Percentiles rank a stretch among this genome's conserved stretches.
Conservation (phyloP, 345 rosid species). For the sweet orange (Citrus sinensis) region DVS_A1.0 CM039161.1:3681501-3682000, state of each 20-base stretch:
- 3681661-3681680: constrained; percentile 97
- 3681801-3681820: background rate
- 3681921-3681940: constrained; percentile 89
- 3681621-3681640: constrained; percentile 96
- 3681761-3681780: background rate
- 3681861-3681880: constrained; percentile 95
- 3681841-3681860: constrained; percentile 57
- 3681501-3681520: background rate
- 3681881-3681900: constrained; percentile 94
- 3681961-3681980: constrained; percentile 95
- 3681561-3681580: constrained; percentile 12
- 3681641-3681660: constrained; percentile 93
- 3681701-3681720: constrained; percentile 98
- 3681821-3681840: background rate
- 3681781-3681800: background rate
- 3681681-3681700: constrained; percentile 92
- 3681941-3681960: constrained; percentile 98
- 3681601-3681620: constrained; percentile 91
- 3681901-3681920: constrained; percentile 87
- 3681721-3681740: constrained; percentile 41
- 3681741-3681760: constrained; percentile 6
- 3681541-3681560: background rate
- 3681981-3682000: constrained; percentile 78
- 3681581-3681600: constrained; percentile 82
- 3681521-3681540: background rate